These are phyloP conservation scores for Secale cereale DNA, from an alignment of 176 grass and related monocot species.

Conservation along the genomic window DNA sequence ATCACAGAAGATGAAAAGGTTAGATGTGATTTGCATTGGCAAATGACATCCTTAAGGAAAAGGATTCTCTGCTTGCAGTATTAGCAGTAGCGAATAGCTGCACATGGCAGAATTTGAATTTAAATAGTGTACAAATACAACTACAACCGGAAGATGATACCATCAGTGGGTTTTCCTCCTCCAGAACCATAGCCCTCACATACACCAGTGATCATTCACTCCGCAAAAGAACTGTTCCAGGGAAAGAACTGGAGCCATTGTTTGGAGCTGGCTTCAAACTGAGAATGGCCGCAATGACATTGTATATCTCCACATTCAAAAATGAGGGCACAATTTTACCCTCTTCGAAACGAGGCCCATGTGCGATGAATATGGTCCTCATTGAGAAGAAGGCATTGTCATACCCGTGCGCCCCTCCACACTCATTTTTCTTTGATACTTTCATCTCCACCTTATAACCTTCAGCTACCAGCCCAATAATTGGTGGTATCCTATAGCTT, in stretches of 20 bases:
- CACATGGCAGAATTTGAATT: conserved; percentile 15
- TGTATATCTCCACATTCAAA: conserved; percentile 90
- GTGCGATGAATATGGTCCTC: conserved; percentile 77
- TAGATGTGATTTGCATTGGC: not conserved
- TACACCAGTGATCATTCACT: conserved; percentile 33
- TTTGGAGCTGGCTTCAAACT: conserved; percentile 66
- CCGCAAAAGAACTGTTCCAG: conserved; percentile 54
- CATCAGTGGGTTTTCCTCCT: conserved; percentile 4
- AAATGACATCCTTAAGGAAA: not conserved
- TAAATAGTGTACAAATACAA: conserved; percentile 44
- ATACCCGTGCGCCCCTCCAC: conserved; percentile 84
- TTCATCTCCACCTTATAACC: conserved; percentile 80
- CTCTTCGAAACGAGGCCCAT: conserved; percentile 69
- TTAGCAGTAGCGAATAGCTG: not conserved
- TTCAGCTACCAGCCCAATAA: conserved; percentile 74
- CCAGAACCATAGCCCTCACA: not conserved
- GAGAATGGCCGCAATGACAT: conserved; percentile 76
- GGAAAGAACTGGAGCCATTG: conserved; percentile 78
- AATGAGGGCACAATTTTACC: conserved; percentile 75
- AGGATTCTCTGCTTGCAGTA: conserved; percentile 19
- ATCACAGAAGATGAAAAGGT: not conserved
- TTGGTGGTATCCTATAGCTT: conserved; percentile 77
- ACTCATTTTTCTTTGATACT: conserved; percentile 38
- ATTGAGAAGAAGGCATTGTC: conserved; percentile 92
- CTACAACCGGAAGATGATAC: conserved; percentile 19